Conservation (phyloP, 306 rosid species). For the Casuarina cunninghamiana region DNA sequence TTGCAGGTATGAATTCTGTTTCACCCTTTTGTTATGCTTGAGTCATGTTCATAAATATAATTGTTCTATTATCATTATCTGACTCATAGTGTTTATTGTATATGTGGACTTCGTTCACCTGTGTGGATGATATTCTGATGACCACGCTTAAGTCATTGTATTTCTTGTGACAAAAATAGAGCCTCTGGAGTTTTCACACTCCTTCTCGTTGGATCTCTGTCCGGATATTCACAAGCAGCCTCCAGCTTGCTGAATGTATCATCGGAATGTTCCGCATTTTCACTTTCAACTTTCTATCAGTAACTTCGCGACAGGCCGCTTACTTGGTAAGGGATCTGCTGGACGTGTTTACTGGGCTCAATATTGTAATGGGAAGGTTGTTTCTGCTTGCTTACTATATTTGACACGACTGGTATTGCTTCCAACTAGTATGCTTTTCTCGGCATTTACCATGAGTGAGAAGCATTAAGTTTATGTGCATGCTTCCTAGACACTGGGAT, state of each 20-base stretch:
- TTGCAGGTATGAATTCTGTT: background rate
- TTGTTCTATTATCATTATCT: background rate
- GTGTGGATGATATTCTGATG: slow-evolving; percentile 31
- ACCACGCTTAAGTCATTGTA: slow-evolving; percentile 42
- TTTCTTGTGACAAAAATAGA: no score
- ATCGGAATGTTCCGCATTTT: background rate
- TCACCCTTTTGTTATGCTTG: background rate
- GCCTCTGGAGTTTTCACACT: slow-evolving; percentile 31
- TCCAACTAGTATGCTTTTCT: background rate
- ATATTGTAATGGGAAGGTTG: slow-evolving; percentile 80
- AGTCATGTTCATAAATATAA: background rate
- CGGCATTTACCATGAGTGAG: background rate
- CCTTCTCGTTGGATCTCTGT: slow-evolving; percentile 30
- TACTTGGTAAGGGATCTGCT: slow-evolving; percentile 74
- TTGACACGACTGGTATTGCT: background rate
- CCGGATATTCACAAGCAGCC: no score
- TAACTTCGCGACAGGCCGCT: slow-evolving; percentile 67
- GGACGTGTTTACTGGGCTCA: slow-evolving; percentile 87
- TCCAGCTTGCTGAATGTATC: no score
- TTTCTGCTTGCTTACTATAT: slow-evolving; percentile 10
- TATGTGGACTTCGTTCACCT: slow-evolving; percentile 23
- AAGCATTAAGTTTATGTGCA: background rate
- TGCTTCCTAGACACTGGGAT: background rate
- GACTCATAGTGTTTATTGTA: background rate
- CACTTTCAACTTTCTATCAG: slow-evolving; percentile 69